These are phyloP conservation scores for Fusarium chaquense DNA, from an alignment of 2,329 filamentous ascomycete species.

Conservation along the genomic window DNA sequence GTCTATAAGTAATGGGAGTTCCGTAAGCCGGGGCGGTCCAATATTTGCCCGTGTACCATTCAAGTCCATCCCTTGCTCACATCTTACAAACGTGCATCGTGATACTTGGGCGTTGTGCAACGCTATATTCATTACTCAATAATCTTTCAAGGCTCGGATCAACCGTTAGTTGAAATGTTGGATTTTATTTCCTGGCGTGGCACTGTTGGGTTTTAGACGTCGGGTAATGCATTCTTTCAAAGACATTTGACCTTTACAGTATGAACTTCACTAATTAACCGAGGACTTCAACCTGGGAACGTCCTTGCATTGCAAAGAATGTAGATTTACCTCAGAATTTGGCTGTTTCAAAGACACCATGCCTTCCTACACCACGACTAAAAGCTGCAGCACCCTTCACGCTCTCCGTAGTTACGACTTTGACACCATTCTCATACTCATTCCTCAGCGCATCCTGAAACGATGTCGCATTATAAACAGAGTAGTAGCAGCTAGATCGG, in stretches of 20 bases:
- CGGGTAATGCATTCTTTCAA: too few species aligned
- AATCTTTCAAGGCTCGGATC: too few species aligned
- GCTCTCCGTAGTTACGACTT: slow-evolving; percentile 7
- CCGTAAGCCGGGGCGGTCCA: not conserved
- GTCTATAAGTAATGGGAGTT: not conserved
- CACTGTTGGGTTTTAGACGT: too few species aligned
- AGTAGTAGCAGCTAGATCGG: slow-evolving; percentile 11
- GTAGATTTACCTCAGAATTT: not conserved
- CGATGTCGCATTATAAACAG: not conserved
- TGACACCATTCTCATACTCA: slow-evolving; percentile 17
- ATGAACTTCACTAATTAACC: not conserved
- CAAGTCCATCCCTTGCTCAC: not conserved
- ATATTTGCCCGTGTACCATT: not conserved
- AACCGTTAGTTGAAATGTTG: too few species aligned
- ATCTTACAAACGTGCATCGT: not conserved
- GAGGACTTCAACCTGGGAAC: not conserved
- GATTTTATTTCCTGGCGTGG: too few species aligned
- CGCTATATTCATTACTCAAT: too few species aligned
- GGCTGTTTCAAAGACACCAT: slow-evolving; percentile 1
- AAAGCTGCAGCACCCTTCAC: slow-evolving; percentile 11
- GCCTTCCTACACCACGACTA: slow-evolving; percentile 4
- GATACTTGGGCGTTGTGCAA: not conserved
- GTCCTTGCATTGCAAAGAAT: too few species aligned
- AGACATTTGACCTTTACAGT: not conserved
- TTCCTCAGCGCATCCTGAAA: slow-evolving; percentile 25